Percentiles rank a stretch among this genome's conserved stretches.
These are phyloP conservation scores for Sequoiadendron giganteum DNA, from an alignment of 75 land plant genomes.

Conservation along the genomic window DNA sequence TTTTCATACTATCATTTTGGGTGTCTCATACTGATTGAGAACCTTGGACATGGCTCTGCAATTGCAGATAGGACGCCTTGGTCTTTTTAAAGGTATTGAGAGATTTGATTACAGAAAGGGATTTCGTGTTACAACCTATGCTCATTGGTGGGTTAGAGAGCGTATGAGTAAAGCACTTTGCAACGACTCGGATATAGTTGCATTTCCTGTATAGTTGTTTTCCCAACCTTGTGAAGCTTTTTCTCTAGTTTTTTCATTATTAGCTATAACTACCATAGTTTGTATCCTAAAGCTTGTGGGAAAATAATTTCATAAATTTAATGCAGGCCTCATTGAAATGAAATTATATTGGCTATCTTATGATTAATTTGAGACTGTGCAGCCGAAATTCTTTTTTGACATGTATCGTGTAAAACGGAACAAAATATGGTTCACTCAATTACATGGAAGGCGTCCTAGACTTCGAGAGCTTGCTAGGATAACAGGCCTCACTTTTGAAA, in stretches of 20 bases:
- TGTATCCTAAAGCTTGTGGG: not conserved
- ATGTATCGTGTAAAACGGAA: slow-evolving; percentile 45
- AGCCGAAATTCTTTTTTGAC: slow-evolving; percentile 39
- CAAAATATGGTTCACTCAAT: slow-evolving; percentile 29
- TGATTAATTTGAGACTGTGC: slow-evolving; percentile 7
- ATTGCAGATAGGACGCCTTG: slow-evolving; percentile 71
- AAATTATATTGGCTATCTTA: not conserved
- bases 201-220: slow-evolving; percentile 52
- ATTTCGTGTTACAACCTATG: slow-evolving; percentile 79
- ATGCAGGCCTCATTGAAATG: not conserved
- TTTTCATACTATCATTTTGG: not conserved
- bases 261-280: not conserved
- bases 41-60: not conserved
- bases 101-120: slow-evolving; percentile 76
- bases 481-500: slow-evolving; percentile 54
- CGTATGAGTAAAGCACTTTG: slow-evolving; percentile 56
- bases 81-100: slow-evolving; percentile 71
- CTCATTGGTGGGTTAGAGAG: slow-evolving; percentile 80
- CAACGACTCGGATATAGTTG: slow-evolving; percentile 47
- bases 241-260: not conserved
- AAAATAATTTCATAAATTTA: not conserved
- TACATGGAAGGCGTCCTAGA: slow-evolving; percentile 39
- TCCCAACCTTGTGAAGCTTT: not conserved
- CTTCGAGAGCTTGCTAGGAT: slow-evolving; percentile 53
- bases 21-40: not conserved